phyloP scores from a whole-genome alignment of 73 alveolate species.

The Uronychia binucleata region DNA sequence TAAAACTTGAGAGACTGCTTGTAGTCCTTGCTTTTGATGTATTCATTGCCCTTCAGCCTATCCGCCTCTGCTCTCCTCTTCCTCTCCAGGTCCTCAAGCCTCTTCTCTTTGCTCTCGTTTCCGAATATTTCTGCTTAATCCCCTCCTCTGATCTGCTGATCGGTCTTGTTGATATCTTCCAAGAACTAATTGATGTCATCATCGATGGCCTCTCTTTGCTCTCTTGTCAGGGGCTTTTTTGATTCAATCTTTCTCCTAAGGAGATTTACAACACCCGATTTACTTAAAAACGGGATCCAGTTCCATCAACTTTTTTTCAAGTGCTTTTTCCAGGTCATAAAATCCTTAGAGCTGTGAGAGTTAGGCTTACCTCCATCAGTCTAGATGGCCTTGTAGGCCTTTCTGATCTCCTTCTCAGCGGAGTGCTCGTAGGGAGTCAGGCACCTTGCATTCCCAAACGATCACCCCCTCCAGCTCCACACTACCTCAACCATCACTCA shows the following conservation, averaged over 20 bases:
- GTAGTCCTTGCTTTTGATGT: slow-evolving; percentile 76
- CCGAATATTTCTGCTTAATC: not conserved
- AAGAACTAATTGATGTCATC: slow-evolving; percentile 44
- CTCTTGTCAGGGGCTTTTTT: slow-evolving; percentile 23
- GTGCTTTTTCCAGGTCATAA: slow-evolving; percentile 53
- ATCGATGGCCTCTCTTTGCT: slow-evolving; percentile 14
- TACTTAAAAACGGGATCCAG: slow-evolving; percentile 55
- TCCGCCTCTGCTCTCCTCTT: slow-evolving; percentile 82
- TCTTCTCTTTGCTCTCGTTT: not conserved
- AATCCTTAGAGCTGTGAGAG: no score
- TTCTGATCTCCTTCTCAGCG: slow-evolving; percentile 57
- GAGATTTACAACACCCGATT: no score
- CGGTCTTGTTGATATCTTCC: slow-evolving; percentile 22
- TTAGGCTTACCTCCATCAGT: no score
- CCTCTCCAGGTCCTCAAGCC: slow-evolving; percentile 25
- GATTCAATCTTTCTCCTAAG: slow-evolving; percentile 36
- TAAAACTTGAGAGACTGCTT: slow-evolving; percentile 82
- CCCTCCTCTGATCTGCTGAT: slow-evolving; percentile 23
- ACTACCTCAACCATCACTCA: no score
- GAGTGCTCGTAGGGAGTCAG: no score
- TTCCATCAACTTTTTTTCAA: slow-evolving; percentile 40
- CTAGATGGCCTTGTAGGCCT: slow-evolving; percentile 65
- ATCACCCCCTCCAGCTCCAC: no score
- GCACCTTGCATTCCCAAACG: no score
- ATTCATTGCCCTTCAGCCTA: slow-evolving; percentile 91